Evolutionary conservation across 2,329 filamentous ascomycete genomes (phyloP), one percentile per base, ranked within the genome.

Genomic region (Aspergillus hortae): DNA sequence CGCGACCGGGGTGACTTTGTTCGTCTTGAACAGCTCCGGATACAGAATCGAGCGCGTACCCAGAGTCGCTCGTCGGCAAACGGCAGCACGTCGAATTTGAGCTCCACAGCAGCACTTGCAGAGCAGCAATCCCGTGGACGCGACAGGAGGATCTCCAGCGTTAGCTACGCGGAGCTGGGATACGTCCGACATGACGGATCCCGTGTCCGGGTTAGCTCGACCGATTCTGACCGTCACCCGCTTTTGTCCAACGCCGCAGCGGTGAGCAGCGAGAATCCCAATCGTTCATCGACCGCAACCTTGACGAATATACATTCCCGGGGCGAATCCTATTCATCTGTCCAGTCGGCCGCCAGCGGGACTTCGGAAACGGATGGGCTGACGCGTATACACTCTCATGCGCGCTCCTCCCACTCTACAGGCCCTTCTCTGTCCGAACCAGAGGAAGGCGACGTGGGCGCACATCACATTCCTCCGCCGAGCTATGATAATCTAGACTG

Each of bases 1-100:
- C 82, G 89, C 46, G 81, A 78, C 49, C 79, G 86, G 46, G 86
- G 88, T 46, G 90, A 95, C 70, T 69, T 69, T n/a, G 76, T 80
- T 2, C 83, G 88, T 1, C 73, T 95, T n/a, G 81, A 85, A 52
- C 79, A 84, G 36, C 73, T 94, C 27, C 73, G 76, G 48, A 69
- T 69, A 48, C 81, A 85, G 57, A 79, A 78, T 14, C 77, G 84
- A 44, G 77, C 80, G 10, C 77, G 82, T 35, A 72, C 70, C 2
- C 74, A 55, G n/a, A 59, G 48, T 48, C 61, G 52, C 30, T 60
- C 56, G 46, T 61, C 56, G 9, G 57, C 52, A 12, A 64, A 60
- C 11, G 70, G 72, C 50, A 72, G 72, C 47, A 67, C 67, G 19
- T 70, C 61, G 40, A 57, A 66, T 48, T 62, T 59, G 10, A 65